Base-by-base conservation (phyloP, 164 flowering plant genomes). In the Paratinospora sagittata region DNA sequence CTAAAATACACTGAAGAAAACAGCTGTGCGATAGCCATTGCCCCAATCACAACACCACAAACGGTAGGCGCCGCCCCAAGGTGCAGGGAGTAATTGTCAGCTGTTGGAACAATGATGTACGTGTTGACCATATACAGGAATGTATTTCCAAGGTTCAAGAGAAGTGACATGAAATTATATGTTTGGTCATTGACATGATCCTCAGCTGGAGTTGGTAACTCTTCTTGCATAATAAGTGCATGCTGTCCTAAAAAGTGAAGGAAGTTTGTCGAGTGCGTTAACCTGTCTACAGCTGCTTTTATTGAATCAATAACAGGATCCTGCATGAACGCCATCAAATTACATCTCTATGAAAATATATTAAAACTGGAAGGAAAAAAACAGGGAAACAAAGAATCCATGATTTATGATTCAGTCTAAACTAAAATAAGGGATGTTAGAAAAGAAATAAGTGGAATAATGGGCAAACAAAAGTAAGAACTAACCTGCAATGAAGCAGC, bases 1-100 rank as follows among this genome's bases (percentile, higher is more conserved):
- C n/a, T n/a, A n/a, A n/a, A n/a, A n/a, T n/a, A n/a, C n/a, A n/a
- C n/a, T n/a, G n/a, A n/a, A 66, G 89, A 83, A 70, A 86, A 83
- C 72, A 86, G 78, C 76, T 86, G 87, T 26, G 89, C 89, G 72
- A 86, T 82, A 43, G 89, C 89, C 89, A 86, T 86, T 23, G 89
- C 75, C 65, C 89, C 89, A 73, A 86, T 84, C 34, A 86, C 79
- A 52, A 76, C 81, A 66, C 89, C 89, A 86, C 89, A 86, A 71
- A 84, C 83, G 71, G 86, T 84, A 70, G 87, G 86, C 13, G 89
- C 86, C 60, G 87, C 89, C 77, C 89, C 89, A 75, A 86, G 87
- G 37, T 85, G 82, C 72, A 82, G n/a, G 21, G 89, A 78, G 74
- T 86, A 86, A 74, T 80, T 45, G 61, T 86, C 89, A 6, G 89